These are phyloP conservation scores for Testicularia cyperi DNA, from an alignment of 1,284 basidiomycete genomes.

Conservation along the genomic window DNA sequence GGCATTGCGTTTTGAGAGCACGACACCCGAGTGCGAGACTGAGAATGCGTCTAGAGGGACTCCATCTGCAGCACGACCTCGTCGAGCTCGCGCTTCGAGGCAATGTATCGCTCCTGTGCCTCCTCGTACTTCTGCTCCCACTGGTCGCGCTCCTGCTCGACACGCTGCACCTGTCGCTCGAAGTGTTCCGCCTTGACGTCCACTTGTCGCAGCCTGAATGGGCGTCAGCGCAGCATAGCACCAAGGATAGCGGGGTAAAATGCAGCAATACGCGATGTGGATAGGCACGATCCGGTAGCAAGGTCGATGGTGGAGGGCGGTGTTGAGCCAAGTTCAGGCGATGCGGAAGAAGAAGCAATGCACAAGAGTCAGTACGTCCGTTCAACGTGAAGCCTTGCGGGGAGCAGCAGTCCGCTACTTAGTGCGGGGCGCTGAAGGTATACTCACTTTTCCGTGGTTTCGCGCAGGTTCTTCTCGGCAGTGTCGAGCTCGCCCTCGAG, in stretches of 20 bases:
- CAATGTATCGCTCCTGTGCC: slow-evolving; percentile 71
- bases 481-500: slow-evolving; percentile 94
- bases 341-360: too few relatives aligned
- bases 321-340: too few relatives aligned
- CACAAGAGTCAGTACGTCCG: too few relatives aligned
- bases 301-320: too few relatives aligned
- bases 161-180: slow-evolving; percentile 83
- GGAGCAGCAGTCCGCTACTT: too few relatives aligned
- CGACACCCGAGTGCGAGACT: slow-evolving; percentile 12
- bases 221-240: slow-evolving; percentile 1
- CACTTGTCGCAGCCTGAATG: slow-evolving; percentile 81
- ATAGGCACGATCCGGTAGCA: too few relatives aligned
- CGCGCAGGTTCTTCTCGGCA: slow-evolving; percentile 94
- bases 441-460: slow-evolving; percentile 92
- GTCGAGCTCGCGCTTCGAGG: slow-evolving; percentile 81
- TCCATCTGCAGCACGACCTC: slow-evolving; percentile 82
- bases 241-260: slow-evolving; percentile 3
- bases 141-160: slow-evolving; percentile 85
- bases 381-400: too few relatives aligned
- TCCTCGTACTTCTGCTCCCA: slow-evolving; percentile 98
- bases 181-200: slow-evolving; percentile 99
- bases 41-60: slow-evolving; percentile 65
- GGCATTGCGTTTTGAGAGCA: neutral
- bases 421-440: neutral
- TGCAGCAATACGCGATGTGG: too few relatives aligned